These are phyloP conservation scores for Sclerotinia borealis DNA, from an alignment of 2,329 filamentous ascomycete species.

Conservation along the genomic window DNA sequence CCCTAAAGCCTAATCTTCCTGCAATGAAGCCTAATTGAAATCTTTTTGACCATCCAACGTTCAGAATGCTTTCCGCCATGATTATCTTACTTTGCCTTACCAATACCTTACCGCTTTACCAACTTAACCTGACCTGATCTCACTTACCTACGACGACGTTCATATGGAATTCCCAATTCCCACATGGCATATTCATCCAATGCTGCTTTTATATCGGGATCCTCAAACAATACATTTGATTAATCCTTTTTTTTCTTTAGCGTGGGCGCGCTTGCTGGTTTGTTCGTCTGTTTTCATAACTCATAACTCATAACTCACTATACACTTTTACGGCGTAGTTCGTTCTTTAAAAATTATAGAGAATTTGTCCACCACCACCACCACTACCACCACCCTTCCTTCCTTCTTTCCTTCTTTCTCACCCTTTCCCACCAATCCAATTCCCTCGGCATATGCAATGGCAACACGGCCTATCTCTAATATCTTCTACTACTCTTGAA, in stretches of 20 bases:
- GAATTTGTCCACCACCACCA: background rate
- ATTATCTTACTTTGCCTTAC: constrained; percentile 8
- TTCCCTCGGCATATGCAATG: constrained; percentile 23
- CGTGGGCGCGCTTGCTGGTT: constrained; percentile 36
- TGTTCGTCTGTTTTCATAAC: constrained; percentile 17
- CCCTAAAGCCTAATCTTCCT: constrained; percentile 16
- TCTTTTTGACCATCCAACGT: constrained; percentile 11
- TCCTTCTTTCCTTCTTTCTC: constrained; percentile 1
- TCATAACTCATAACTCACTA: constrained; percentile 13
- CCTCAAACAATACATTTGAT: background rate
- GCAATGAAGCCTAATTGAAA: constrained; percentile 23
- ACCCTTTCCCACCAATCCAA: constrained; percentile 12
- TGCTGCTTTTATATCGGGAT: constrained; percentile 11
- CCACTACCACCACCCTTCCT: background rate
- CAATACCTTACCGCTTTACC: too few species aligned
- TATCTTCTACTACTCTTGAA: constrained; percentile 21
- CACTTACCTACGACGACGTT: background rate
- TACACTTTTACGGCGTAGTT: constrained; percentile 11
- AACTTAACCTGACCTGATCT: background rate
- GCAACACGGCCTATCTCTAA: constrained; percentile 32
- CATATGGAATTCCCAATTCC: background rate
- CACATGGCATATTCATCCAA: background rate
- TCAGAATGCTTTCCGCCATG: background rate
- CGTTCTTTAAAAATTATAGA: constrained; percentile 12
- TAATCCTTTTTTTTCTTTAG: constrained; percentile 19